Evolutionary conservation across 23 red algal species (phyloP).

Genomic region (Gracilaria gracilis): DNA sequence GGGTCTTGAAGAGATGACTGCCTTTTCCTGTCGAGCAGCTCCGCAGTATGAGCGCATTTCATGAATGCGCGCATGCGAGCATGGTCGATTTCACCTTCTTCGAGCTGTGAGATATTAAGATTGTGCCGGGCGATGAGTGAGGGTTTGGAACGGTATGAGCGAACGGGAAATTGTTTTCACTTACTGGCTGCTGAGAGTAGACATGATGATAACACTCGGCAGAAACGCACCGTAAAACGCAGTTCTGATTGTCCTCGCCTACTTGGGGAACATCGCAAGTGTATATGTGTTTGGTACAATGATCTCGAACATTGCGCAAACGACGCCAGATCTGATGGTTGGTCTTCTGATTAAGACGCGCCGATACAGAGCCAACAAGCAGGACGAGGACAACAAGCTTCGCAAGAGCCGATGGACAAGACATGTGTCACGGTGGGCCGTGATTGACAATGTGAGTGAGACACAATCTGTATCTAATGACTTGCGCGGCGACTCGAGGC

Average conservation of each 20-base stretch:
- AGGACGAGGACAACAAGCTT: background rate
- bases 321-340: constrained; percentile 35
- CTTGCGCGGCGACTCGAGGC: too few species aligned
- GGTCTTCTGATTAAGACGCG: constrained; percentile 1
- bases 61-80: constrained; percentile 37
- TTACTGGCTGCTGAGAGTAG: constrained; percentile 54
- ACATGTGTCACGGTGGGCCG: too few species aligned
- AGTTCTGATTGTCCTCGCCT: constrained; percentile 40
- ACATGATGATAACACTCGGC: constrained; percentile 44
- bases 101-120: constrained; percentile 18
- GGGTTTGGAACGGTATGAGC: too few species aligned
- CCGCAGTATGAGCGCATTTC: constrained; percentile 27
- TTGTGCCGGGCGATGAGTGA: too few species aligned
- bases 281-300: background rate
- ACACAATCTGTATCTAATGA: too few species aligned
- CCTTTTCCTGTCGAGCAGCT: background rate
- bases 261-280: constrained; percentile 6
- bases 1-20: background rate
- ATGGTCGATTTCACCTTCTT: constrained; percentile 57
- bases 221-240: constrained; percentile 33
- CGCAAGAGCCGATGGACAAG: background rate
- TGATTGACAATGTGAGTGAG: too few species aligned
- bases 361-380: background rate
- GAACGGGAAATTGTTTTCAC: background rate
- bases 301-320: background rate